These are phyloP conservation scores for Tetrapisispora pingtungensis DNA, from an alignment of 805 yeast species.

Conservation along the genomic window DNA sequence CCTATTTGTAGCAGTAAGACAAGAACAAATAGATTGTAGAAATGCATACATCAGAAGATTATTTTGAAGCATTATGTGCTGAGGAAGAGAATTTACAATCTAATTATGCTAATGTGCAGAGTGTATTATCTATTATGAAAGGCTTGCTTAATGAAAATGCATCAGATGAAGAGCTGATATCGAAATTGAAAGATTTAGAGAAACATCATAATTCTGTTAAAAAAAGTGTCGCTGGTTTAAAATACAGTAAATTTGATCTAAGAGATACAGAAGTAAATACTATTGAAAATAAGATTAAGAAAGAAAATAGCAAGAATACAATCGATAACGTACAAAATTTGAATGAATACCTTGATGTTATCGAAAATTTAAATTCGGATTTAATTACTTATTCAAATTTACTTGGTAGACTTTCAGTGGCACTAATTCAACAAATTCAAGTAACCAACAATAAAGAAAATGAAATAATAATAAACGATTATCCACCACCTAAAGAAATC, in stretches of 20 bases:
- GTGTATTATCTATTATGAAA: constrained; percentile 8
- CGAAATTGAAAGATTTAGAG: constrained; percentile 9
- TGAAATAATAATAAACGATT: constrained; percentile 14
- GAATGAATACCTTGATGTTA: constrained; percentile 11
- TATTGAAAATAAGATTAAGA: neutral
- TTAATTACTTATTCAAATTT: constrained; percentile 19
- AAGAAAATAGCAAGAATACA: constrained; percentile 1
- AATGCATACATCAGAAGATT: constrained; percentile 1
- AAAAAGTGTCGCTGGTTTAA: constrained; percentile 11
- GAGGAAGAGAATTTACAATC: constrained; percentile 17
- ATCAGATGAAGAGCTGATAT: constrained; percentile 10
- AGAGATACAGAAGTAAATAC: constrained; percentile 1
- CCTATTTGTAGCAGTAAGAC: too few species aligned
- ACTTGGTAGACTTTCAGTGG: constrained; percentile 21
- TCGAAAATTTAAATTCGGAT: constrained; percentile 13
- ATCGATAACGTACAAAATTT: constrained; percentile 4
- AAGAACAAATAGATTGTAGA: too few species aligned
- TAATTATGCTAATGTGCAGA: constrained; percentile 12
- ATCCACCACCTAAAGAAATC: constrained; percentile 17
- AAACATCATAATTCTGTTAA: constrained; percentile 8
- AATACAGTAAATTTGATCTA: constrained; percentile 14
- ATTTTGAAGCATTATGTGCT: constrained; percentile 22
- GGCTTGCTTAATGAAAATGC: constrained; percentile 9
- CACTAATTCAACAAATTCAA: constrained; percentile 21
- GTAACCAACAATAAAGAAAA: constrained; percentile 12